Evolutionary conservation across 495 filamentous ascomycete species (phyloP), one percentile per base, ranked within the genome.

Genomic region (Sphaerosporella brunnea): DNA sequence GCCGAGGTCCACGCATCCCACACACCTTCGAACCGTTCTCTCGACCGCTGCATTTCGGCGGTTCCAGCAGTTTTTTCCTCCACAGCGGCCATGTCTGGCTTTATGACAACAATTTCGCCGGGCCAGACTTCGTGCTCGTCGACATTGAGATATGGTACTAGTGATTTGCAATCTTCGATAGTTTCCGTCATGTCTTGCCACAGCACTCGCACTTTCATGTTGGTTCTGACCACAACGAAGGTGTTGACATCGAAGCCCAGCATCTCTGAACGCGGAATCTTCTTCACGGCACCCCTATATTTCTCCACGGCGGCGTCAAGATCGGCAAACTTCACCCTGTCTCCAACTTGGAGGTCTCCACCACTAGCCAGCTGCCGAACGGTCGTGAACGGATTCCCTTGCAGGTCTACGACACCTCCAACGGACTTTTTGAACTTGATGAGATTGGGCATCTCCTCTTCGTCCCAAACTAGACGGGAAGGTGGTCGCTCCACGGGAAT

Each of bases 121-220:
- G 76, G 74, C 68, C 69, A 75, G 8, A 72, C 64, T 36, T 73
- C 70, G 39, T 74, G 63, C 25, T 75, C 70, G 34, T 73, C 70
- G 10, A 70, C 53, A 38, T 67, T 64, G 1, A 58, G 46, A 45
- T 74, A 70, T 11, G 64, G 67, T 20, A 69, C 58, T 0, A 80
- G 48, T 21, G 58, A 51, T 11, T 53, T 64, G 13, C 66, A 59
- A 21, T 50, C 43, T 35, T 75, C 64, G 19, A 63, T 58, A 0
- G 70, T 70, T 23, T 68, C 65, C 20, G 63, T 68, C 19, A 66
- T 60, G 51, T 80, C 73, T 49, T 80, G 76, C 76, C 76, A 80
- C 35, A 66, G 65, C 13, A 80, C 68, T 10, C 61, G 67, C 7
- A 73, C 68, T 8, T 56, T 56, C 13, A 71, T 69, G 15, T 62